Evolutionary conservation across 805 yeast species (phyloP).

Genomic region (Ogataea salicorniae): DNA sequence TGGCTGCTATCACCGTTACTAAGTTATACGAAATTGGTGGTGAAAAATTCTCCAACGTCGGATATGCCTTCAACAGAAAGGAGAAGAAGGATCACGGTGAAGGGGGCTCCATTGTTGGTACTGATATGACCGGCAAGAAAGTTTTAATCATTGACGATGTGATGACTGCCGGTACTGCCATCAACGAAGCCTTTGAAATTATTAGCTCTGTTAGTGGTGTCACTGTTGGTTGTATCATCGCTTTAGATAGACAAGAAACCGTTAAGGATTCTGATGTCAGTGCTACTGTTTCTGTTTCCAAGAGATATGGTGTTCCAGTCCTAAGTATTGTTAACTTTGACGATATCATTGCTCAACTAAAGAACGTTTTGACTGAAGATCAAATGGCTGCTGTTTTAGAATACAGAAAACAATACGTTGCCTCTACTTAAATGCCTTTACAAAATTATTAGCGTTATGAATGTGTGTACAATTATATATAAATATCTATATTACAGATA

Average conservation of each 20-base stretch:
- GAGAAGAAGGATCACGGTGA: slow-evolving; percentile 98
- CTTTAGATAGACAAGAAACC: slow-evolving; percentile 94
- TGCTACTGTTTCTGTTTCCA: slow-evolving; percentile 77
- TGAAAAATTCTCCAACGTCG: slow-evolving; percentile 64
- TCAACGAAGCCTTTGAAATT: slow-evolving; percentile 85
- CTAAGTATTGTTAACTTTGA: slow-evolving; percentile 69
- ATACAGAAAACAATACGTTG: slow-evolving; percentile 47
- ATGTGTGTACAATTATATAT: too few species aligned
- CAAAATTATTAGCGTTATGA: too few species aligned
- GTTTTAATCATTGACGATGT: slow-evolving; percentile 92
- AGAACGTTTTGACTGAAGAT: slow-evolving; percentile 48
- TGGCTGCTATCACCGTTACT: slow-evolving; percentile 89
- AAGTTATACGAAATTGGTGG: slow-evolving; percentile 89
- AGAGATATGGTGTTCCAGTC: slow-evolving; percentile 76
- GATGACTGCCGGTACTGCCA: slow-evolving; percentile 98
- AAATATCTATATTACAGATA: too few species aligned
- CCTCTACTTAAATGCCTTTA: slow-evolving; percentile 25
- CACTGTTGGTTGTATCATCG: slow-evolving; percentile 81
- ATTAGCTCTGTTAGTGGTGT: slow-evolving; percentile 64
- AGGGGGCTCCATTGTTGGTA: slow-evolving; percentile 93
- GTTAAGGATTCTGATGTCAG: slow-evolving; percentile 60
- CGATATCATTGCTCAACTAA: slow-evolving; percentile 64
- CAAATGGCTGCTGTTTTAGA: slow-evolving; percentile 53
- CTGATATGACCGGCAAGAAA: slow-evolving; percentile 61
- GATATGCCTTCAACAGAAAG: slow-evolving; percentile 94